These are phyloP conservation scores for Gossypium ekmanianum DNA, from an alignment of 345 rosid genomes.

Conservation along the genomic window DNA sequence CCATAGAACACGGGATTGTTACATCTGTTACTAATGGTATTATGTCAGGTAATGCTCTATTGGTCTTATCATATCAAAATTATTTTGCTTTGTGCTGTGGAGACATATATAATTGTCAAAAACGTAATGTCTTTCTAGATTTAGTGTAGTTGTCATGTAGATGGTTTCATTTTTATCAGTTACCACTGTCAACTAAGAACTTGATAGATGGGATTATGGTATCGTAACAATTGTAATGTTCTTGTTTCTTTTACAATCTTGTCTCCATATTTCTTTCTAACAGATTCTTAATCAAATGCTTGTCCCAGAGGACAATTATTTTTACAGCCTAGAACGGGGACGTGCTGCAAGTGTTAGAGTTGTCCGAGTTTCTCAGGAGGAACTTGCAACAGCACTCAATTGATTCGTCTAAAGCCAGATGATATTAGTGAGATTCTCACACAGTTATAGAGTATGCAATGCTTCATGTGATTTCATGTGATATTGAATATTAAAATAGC, in stretches of 20 bases:
- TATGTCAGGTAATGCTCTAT: constrained; percentile 58
- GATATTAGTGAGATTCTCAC: not conserved
- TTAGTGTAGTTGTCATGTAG: not conserved
- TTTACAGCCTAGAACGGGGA: constrained; percentile 65
- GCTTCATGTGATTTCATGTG: not conserved
- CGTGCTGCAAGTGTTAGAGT: constrained; percentile 55
- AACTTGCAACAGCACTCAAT: constrained; percentile 53
- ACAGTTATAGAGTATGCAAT: not conserved
- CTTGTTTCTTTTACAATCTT: too few species aligned
- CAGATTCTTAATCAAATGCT: not conserved
- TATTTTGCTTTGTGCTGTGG: not conserved
- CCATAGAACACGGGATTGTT: constrained; percentile 63
- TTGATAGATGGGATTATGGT: not conserved
- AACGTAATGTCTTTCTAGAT: not conserved
- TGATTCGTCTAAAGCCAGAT: constrained; percentile 36
- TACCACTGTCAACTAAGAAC: not conserved
- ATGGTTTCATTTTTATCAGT: not conserved
- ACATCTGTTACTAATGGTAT: constrained; percentile 75
- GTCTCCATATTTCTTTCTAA: not conserved
- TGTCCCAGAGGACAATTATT: constrained; percentile 64
- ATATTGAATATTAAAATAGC: not conserved
- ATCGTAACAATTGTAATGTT: too few species aligned
- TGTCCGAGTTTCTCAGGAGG: constrained; percentile 79
- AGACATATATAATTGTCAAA: not conserved
- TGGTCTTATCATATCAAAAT: not conserved